Evolutionary conservation across 2,329 filamentous ascomycete species (phyloP).

Genomic region (Proliferodiscus dingleyae): DNA sequence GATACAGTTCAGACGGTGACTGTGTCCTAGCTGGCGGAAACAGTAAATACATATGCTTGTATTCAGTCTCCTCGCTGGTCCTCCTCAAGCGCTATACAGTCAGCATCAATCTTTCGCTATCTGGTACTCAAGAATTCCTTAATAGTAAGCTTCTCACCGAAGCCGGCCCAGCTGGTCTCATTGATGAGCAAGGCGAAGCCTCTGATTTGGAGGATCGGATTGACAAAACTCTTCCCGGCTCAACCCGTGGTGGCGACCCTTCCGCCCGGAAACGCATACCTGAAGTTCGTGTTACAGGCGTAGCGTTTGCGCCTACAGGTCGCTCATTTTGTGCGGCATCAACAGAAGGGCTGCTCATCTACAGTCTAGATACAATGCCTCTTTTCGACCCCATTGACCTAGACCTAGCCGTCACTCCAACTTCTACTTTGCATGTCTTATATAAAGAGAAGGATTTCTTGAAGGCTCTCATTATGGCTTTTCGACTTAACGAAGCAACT

Average conservation of each 20-base stretch:
- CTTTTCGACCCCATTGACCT: slow-evolving; percentile 96
- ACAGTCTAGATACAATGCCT: slow-evolving; percentile 78
- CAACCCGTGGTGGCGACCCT: slow-evolving; percentile 77
- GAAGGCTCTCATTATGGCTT: slow-evolving; percentile 93
- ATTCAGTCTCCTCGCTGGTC: slow-evolving; percentile 89
- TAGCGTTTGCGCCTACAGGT: slow-evolving; percentile 85
- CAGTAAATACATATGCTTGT: slow-evolving; percentile 98
- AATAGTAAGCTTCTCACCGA: slow-evolving; percentile 91
- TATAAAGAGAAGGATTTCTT: slow-evolving; percentile 72
- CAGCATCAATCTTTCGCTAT: slow-evolving; percentile 89
- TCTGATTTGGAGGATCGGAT: slow-evolving; percentile 84
- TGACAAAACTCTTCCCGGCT: slow-evolving; percentile 75
- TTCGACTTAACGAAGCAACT: slow-evolving; percentile 82
- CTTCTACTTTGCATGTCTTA: slow-evolving; percentile 68
- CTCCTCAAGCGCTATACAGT: slow-evolving; percentile 94
- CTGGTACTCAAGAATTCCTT: slow-evolving; percentile 93
- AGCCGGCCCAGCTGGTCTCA: slow-evolving; percentile 75
- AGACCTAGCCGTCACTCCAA: slow-evolving; percentile 87
- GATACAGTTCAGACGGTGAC: slow-evolving; percentile 86
- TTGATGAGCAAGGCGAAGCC: slow-evolving; percentile 82
- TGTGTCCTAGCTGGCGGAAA: slow-evolving; percentile 89
- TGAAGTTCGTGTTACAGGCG: slow-evolving; percentile 77
- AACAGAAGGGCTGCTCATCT: slow-evolving; percentile 90
- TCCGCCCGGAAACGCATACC: slow-evolving; percentile 70
- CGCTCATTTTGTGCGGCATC: slow-evolving; percentile 90